phyloP scores from a whole-genome alignment of 108 stramenopile species.

The Cylindrotheca closterium region DNA sequence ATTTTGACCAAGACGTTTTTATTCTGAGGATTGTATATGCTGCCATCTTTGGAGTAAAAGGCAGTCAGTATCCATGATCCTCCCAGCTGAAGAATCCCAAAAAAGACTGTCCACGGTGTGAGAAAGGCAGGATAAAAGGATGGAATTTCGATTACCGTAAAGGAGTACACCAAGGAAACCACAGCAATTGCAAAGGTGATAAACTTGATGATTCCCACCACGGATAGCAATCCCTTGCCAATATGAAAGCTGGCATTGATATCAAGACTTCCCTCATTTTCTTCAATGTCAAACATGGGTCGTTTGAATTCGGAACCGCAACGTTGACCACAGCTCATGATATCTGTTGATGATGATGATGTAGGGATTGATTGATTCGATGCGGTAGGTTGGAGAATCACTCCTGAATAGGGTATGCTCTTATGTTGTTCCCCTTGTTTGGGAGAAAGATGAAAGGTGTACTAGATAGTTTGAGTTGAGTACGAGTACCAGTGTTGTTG shows the following conservation, averaged over 20 bases:
- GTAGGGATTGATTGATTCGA: too few relatives aligned
- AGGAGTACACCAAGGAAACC: background rate
- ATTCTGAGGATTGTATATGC: too few relatives aligned
- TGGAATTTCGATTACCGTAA: background rate
- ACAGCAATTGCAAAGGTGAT: background rate
- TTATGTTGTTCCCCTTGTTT: too few relatives aligned
- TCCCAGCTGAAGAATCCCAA: background rate
- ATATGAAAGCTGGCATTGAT: background rate
- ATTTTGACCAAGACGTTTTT: background rate
- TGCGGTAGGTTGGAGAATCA: too few relatives aligned
- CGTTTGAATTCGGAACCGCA: too few relatives aligned
- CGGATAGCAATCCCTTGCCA: background rate
- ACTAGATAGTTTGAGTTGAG: too few relatives aligned
- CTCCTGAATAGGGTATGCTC: too few relatives aligned
- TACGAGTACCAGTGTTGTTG: too few relatives aligned
- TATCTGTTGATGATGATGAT: too few relatives aligned
- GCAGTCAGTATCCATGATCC: background rate
- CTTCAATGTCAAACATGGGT: too few relatives aligned
- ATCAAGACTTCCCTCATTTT: background rate
- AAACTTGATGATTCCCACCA: background rate
- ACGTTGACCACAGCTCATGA: too few relatives aligned
- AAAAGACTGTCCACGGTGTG: background rate
- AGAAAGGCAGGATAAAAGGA: background rate
- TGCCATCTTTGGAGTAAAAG: background rate
- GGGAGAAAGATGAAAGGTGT: too few relatives aligned